These are phyloP conservation scores for Orychophragmus violaceus DNA, from an alignment of 345 rosid species.

Conservation along the genomic window DNA sequence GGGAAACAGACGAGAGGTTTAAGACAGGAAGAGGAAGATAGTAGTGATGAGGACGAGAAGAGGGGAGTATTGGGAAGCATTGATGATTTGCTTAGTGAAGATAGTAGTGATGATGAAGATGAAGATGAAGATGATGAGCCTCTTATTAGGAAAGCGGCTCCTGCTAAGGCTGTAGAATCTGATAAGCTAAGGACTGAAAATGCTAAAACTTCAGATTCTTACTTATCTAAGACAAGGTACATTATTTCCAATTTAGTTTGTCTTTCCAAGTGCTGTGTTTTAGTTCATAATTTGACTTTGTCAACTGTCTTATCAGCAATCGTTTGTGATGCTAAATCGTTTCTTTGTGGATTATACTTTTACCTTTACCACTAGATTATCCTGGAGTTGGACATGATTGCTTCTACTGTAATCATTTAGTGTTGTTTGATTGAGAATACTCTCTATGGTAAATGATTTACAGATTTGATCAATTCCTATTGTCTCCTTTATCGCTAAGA, in stretches of 20 bases:
- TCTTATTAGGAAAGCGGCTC: slow-evolving; percentile 30
- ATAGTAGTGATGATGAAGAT: slow-evolving; percentile 37
- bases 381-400: background rate
- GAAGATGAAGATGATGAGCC: background rate
- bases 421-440: background rate
- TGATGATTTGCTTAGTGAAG: slow-evolving; percentile 40
- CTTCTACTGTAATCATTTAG: slow-evolving; percentile 2
- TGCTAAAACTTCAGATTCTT: slow-evolving; percentile 50
- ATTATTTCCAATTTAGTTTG: background rate
- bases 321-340: background rate
- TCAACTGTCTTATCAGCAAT: background rate
- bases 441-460: slow-evolving; percentile 21
- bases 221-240: slow-evolving; percentile 80
- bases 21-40: slow-evolving; percentile 29
- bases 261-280: background rate
- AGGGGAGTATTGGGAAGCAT: slow-evolving; percentile 27
- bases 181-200: background rate
- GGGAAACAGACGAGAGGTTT: slow-evolving; percentile 22
- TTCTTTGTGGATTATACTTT: background rate
- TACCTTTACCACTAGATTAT: background rate
- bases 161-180: slow-evolving; percentile 13
- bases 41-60: slow-evolving; percentile 28
- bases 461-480: slow-evolving; percentile 79
- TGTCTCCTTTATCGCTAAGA: slow-evolving; percentile 78
- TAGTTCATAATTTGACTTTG: background rate